Conservation (phyloP, 805 yeast genomes). For the Starmera caribaea region DNA sequence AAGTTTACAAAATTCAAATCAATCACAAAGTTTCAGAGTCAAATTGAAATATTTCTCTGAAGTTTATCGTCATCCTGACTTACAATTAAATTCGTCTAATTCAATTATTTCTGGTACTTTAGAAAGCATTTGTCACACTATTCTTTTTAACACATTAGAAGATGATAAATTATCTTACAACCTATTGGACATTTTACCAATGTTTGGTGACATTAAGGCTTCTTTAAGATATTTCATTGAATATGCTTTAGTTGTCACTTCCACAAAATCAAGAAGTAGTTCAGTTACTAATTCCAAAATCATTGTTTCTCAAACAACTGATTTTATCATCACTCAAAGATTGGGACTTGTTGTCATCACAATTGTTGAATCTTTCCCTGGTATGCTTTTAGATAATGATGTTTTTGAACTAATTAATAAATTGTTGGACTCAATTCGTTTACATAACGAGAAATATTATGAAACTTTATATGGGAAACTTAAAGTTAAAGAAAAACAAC, state of each 20-base stretch:
- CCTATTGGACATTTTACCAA: conserved; percentile 43
- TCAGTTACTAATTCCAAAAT: conserved; percentile 10
- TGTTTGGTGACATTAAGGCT: conserved; percentile 37
- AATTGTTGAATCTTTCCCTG: conserved; percentile 50
- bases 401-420: conserved; percentile 49
- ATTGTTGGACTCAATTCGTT: conserved; percentile 35
- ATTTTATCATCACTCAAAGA: conserved; percentile 37
- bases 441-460: conserved; percentile 42
- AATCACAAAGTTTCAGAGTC: conserved; percentile 5
- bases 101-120: conserved; percentile 44
- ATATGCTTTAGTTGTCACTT: conserved; percentile 26
- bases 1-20: background rate
- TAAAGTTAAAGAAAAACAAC: conserved; percentile 36
- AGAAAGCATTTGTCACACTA: conserved; percentile 71
- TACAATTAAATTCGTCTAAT: conserved; percentile 38
- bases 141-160: conserved; percentile 43
- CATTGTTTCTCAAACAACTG: conserved; percentile 22
- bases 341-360: conserved; percentile 44
- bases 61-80: conserved; percentile 52
- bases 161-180: conserved; percentile 30
- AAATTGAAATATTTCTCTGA: conserved; percentile 28
- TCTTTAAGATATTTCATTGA: conserved; percentile 36
- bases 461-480: conserved; percentile 43
- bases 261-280: conserved; percentile 15
- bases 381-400: conserved; percentile 57